Evolutionary conservation across 2,329 filamentous ascomycete species (phyloP), one percentile per base, ranked within the genome.

Genomic region (Trichoderma sp.): DNA sequence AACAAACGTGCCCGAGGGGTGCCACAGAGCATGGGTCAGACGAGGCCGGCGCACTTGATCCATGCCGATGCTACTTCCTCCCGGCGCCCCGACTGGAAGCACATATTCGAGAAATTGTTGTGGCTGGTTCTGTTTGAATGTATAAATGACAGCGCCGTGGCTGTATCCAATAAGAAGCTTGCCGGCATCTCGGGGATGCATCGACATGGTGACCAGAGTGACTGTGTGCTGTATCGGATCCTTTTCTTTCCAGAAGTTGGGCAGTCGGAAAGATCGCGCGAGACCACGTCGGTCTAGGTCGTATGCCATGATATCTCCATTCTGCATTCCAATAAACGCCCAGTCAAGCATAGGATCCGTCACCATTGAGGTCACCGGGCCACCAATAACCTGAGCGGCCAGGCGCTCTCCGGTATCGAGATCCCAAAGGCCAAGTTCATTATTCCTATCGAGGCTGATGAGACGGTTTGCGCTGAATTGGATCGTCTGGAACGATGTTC

Each of bases 321-420:
- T 94, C 78, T 94, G 91, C 77, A 95, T 86, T 14, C 95, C 97
- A 62, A 98, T 87, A 77, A 99, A 93, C 50, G 93, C 95, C 91
- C 97, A 99, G 83, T 99, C 97, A 76, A 99, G 88, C 85, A 94
- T 94, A 0, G 96, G 95, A 82, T 99, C 97, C 8, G 93, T 95
- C 75, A 93, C 88, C 80, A 98, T 83, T 38, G 91, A 89, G 16
- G 91, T 92, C 24, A 95, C 94, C 66, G 91, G 89, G 6, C 94
- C 95, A 0, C 95, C 94, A 11, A 95, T 92, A 4, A 93, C 91
- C 81, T 95, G 93, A 41, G 91, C 91, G 31, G 91, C 90, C 53
- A 95, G 79, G 74, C 93, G 88, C 74, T 87, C 88, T 79, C 92
- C 93, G 0, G 90, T 90, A 77, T 93, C 91, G 29, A 98, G 88